Base-by-base conservation (phyloP, 495 filamentous ascomycete genomes). In the Hamigera avellanea region DNA sequence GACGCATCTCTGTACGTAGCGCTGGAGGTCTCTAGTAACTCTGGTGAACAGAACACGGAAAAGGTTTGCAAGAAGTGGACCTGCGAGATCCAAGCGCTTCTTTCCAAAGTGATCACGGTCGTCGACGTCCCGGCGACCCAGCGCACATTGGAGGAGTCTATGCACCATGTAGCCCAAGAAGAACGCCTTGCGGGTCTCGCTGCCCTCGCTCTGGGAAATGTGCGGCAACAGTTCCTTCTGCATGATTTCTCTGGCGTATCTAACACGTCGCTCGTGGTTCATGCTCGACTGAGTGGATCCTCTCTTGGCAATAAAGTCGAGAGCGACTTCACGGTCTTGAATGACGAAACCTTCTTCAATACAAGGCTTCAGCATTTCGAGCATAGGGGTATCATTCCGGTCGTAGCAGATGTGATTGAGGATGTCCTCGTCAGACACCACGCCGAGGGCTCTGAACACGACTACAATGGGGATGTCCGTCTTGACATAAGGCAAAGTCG, bases 81-180 rank as follows among this genome's bases (percentile, higher is more conserved):
- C 91, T 44, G 93, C 91, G 47, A 99, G 69, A 61, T 99, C 91
- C 17, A 99, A 70, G 41, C 91, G 78, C 69, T 99, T 99, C 72
- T 96, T 96, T 49, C 91, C 91, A 45, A 99, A 96, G 55, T 99
- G 93, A 64, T 99, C 91, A 62, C 91, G 83, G 50, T 99, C 91
- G 46, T 99, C 91, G 13, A 83, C 81, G 49, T 95, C 93, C 30
- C 83, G 76, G 37, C 93, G 80, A 29, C 91, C 91, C 14, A 96
- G 68, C 28, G 83, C 82, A 55, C 86, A 93, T 52, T 93, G 86
- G 2, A 99, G 69, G 42, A 99, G 74, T 50, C 84, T 76, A 58
- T 96, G 87, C 29, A 95, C 83, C 93, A 99, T 96, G 59, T 96
- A 99, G 19, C 93, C 91, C 25, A 99, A 66, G 75, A 96, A 99